Conservation (phyloP, 768 basidiomycete species). For the Hygrophoropsis aurantiaca region DNA sequence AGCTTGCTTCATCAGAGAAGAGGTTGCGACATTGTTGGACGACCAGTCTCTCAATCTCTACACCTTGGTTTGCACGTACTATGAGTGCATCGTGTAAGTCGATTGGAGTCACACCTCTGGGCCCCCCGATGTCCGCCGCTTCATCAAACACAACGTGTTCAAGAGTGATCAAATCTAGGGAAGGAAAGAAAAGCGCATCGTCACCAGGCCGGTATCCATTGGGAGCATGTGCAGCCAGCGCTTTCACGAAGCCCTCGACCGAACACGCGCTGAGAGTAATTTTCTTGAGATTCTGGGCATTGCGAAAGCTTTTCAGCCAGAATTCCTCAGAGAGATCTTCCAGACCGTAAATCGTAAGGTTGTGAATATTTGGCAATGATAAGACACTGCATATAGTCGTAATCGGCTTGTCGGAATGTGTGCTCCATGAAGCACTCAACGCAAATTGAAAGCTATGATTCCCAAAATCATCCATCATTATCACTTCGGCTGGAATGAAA, state of each 20-base stretch:
- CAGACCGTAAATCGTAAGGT: neutral
- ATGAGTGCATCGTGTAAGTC: conserved; percentile 18
- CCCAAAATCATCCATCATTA: no score
- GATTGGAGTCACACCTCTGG: neutral
- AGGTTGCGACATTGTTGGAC: conserved; percentile 12
- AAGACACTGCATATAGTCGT: neutral
- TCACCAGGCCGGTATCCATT: no score
- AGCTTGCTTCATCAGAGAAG: neutral
- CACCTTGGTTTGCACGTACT: conserved; percentile 9
- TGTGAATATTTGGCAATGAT: neutral
- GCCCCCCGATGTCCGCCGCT: neutral
- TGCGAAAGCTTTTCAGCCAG: neutral
- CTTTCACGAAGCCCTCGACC: no score
- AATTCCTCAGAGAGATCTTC: neutral
- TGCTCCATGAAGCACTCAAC: no score
- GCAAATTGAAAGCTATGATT: no score
- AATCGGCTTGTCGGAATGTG: neutral
- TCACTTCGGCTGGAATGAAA: no score
- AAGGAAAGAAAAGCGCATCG: conserved; percentile 11
- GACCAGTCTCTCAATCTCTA: conserved; percentile 11
- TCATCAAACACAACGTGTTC: conserved; percentile 5
- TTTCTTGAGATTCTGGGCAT: neutral
- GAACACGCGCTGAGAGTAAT: no score
- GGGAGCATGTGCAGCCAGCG: no score
- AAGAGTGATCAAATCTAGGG: conserved; percentile 15